These are phyloP conservation scores for Pezicula neosporulosa DNA, from an alignment of 2,329 filamentous ascomycete genomes.

Conservation along the genomic window DNA sequence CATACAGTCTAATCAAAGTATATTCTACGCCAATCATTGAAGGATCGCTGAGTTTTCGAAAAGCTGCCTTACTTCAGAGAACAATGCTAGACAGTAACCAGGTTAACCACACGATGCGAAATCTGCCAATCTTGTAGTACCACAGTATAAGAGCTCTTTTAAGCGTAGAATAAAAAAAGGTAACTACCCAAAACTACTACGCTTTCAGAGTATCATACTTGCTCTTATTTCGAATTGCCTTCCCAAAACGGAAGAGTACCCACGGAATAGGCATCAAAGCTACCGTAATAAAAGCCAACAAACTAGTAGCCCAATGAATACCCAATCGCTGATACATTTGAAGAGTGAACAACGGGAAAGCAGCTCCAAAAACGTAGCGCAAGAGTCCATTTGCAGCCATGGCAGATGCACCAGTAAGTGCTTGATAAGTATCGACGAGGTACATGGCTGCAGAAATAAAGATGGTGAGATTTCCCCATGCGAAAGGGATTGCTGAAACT, in stretches of 20 bases:
- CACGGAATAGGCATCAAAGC: conserved; percentile 48
- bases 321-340: conserved; percentile 41
- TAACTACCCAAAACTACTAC: too few relatives aligned
- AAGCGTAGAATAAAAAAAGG: too few relatives aligned
- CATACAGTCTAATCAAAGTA: too few relatives aligned
- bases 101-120: too few relatives aligned
- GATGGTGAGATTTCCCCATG: conserved; percentile 54
- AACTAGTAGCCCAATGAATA: conserved; percentile 35
- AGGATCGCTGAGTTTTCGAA: too few relatives aligned
- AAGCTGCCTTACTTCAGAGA: too few relatives aligned
- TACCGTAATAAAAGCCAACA: conserved; percentile 39
- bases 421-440: conserved; percentile 52
- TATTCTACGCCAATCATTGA: too few relatives aligned
- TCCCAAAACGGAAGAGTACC: conserved; percentile 47
- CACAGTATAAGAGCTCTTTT: too few relatives aligned
- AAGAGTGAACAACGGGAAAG: conserved; percentile 58
- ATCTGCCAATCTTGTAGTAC: too few relatives aligned
- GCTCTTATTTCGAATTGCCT: conserved; percentile 12
- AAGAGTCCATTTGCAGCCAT: conserved; percentile 56
- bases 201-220: conserved; percentile 4
- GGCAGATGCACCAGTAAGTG: conserved; percentile 52
- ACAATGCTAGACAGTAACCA: too few relatives aligned
- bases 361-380: conserved; percentile 51
- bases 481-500: conserved; percentile 48
- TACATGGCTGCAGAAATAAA: conserved; percentile 49